Base-by-base conservation (phyloP, 2,329 filamentous ascomycete genomes). In the Fusarium concolor region DNA sequence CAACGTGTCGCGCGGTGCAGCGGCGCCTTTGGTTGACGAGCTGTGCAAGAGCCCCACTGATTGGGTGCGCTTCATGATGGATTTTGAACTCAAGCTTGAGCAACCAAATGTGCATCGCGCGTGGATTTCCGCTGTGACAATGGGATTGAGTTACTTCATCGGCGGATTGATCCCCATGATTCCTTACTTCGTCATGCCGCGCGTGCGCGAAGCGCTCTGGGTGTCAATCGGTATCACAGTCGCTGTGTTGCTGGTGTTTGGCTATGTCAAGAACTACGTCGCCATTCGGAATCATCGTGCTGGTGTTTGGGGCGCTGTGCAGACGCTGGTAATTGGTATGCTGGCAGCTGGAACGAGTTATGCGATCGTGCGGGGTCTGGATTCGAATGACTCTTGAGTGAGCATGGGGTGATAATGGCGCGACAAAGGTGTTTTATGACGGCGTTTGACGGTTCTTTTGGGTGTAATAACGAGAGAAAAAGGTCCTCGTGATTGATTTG, bases 91-190 rank as follows among this genome's bases (percentile, higher is more conserved):
- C 52, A 80, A 79, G 64, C 79, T 86, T 42, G 79, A 83, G 62
- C 79, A 83, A 69, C 80, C 75, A 66, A 79, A 78, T 73, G 80
- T 77, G 29, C 79, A 80, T 72, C 74, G 80, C 65, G 77, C 86
- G 71, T 75, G 84, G 76, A 77, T 87, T 43, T 89, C 87, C 0
- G 90, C 89, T 4, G 67, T 89, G 26, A 92, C 88, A 10, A 90
- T 93, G 71, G 88, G 89, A 0, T 72, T 88, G 17, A 89, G 89
- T 35, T 93, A 93, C 76, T 89, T 92, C 52, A 76, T 92, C 22
- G 90, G 90, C 20, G 90, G 90, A 0, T 81, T 92, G 54, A 85
- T 92, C n/a, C 90, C 90, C 15, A 83, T 92, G 71, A 78, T 91
- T 41, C 90, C 90, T 1, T 93, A 93, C 78, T 89, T 92, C 67